These are phyloP conservation scores for Sphaerostilbella broomeana DNA, from an alignment of 2,329 filamentous ascomycete genomes.

Conservation along the genomic window DNA sequence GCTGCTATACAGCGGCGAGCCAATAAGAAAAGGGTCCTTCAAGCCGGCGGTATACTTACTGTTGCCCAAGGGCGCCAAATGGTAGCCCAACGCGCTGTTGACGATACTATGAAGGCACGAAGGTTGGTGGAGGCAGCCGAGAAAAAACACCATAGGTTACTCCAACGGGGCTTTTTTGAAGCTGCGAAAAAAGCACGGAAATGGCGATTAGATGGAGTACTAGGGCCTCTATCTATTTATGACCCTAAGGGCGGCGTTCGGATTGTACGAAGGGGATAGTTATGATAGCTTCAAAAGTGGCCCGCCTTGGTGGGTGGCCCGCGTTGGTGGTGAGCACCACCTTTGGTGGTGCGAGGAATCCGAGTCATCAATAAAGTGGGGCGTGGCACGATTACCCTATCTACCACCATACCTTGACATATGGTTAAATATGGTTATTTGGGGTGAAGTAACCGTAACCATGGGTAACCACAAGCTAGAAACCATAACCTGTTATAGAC, in stretches of 20 bases:
- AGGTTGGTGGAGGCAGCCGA: constrained; percentile 2
- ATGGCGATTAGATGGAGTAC: background rate
- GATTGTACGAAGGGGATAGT: background rate
- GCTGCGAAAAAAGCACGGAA: constrained; percentile 2
- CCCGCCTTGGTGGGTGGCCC: constrained; percentile 4
- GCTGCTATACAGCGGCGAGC: background rate
- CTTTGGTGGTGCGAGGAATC: background rate
- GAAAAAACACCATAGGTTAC: constrained; percentile 1
- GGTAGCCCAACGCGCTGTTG: background rate
- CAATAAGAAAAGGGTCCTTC: background rate
- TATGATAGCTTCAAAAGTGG: constrained; percentile 3
- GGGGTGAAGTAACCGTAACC: background rate
- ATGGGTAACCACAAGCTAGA: background rate
- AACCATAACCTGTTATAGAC: background rate
- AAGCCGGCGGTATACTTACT: constrained; percentile 5
- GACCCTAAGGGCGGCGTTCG: background rate
- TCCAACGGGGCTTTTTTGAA: constrained; percentile 2
- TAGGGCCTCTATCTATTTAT: background rate
- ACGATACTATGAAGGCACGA: background rate
- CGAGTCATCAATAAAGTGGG: constrained; percentile 1
- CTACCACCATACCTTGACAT: background rate
- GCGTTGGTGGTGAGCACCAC: constrained; percentile 6
- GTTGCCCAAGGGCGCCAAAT: constrained; percentile 3
- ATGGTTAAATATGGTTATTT: background rate
- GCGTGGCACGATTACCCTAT: constrained; percentile 9